Evolutionary conservation across 805 yeast species (phyloP).

Genomic region (Huiozyma naganishii): DNA sequence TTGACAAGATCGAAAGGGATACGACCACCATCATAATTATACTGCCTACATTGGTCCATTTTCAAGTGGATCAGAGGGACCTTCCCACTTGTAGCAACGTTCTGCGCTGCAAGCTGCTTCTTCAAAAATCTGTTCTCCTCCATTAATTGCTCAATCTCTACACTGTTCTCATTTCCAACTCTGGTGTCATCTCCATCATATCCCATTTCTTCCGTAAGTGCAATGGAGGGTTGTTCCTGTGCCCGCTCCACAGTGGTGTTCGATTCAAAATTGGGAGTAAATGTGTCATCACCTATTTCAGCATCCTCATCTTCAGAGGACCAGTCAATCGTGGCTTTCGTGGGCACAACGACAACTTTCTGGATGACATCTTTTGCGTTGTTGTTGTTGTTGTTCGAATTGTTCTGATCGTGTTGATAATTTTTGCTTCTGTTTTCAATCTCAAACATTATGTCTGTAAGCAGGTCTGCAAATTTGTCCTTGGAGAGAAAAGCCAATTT

Average conservation of each 20-base stretch:
- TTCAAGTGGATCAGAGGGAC: no score
- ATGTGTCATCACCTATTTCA: constrained; percentile 1
- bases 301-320: constrained; percentile 64
- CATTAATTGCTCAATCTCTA: neutral
- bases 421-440: constrained; percentile 60
- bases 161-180: neutral
- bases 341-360: constrained; percentile 67
- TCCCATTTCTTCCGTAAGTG: neutral
- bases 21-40: constrained; percentile 7
- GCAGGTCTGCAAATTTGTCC: constrained; percentile 75
- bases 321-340: constrained; percentile 79
- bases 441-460: constrained; percentile 77
- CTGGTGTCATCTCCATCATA: neutral
- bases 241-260: neutral
- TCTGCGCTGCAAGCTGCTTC: constrained; percentile 8
- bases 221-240: neutral
- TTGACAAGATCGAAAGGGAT: constrained; percentile 10
- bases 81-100: no score
- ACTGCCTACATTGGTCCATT: no score
- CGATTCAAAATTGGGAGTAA: neutral
- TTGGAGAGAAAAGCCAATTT: constrained; percentile 77
- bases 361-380: constrained; percentile 27
- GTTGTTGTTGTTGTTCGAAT: neutral
- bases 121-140: constrained; percentile 12
- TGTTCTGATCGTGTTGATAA: neutral